A percentile compares a stretch with the other conserved stretches of the same genome.
phyloP scores from a whole-genome alignment of 2,329 filamentous ascomycete genomes.

The Paraphaeosphaeria minitans region DNA sequence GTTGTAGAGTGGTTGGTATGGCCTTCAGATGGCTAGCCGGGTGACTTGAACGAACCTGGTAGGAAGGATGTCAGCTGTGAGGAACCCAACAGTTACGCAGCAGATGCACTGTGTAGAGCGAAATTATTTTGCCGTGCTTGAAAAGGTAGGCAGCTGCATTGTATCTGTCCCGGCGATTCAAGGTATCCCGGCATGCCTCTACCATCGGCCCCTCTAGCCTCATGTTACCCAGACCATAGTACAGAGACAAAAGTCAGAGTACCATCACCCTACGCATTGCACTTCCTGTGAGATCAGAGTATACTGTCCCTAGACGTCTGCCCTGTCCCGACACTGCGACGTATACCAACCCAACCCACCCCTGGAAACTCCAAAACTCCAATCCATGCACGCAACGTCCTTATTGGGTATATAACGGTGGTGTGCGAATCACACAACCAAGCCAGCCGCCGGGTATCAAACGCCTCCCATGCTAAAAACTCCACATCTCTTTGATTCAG shows the following conservation, averaged over 20 bases:
- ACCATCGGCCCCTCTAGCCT: no score
- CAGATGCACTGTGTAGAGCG: no score
- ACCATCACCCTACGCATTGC: no score
- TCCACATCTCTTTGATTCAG: slow-evolving; percentile 23
- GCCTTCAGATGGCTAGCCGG: neutral
- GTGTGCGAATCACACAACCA: slow-evolving; percentile 14
- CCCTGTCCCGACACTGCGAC: neutral
- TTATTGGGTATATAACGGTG: slow-evolving; percentile 17
- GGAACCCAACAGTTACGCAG: no score
- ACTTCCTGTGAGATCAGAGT: no score
- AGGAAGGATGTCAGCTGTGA: neutral
- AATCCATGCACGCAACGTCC: slow-evolving; percentile 10
- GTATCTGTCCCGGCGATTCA: no score
- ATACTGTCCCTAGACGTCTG: neutral
- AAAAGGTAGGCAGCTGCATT: no score
- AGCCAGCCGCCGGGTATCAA: slow-evolving; percentile 35
- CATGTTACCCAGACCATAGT: no score
- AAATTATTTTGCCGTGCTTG: no score
- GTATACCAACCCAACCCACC: neutral
- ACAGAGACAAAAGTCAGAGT: no score
- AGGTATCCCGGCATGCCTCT: no score
- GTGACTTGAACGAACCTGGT: neutral
- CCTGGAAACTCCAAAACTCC: slow-evolving; percentile 3
- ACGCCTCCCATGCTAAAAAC: slow-evolving; percentile 38
- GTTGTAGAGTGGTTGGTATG: slow-evolving; percentile 1